Conservation (phyloP, 495 filamentous ascomycete genomes). For the Endocarpon pusillum region DNA sequence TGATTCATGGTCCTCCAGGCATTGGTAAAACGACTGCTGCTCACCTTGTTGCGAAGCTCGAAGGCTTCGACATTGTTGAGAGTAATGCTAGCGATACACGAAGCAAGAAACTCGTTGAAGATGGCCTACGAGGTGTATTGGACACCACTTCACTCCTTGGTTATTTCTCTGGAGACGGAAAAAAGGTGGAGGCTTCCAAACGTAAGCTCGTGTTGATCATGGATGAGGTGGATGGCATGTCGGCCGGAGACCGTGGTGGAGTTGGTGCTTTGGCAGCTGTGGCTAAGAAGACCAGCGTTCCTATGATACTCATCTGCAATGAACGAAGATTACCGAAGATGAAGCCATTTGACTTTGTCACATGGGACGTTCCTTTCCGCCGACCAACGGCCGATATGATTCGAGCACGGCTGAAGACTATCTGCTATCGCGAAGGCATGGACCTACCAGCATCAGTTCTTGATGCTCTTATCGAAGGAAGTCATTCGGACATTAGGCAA, state of each 20-base stretch:
- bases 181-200: slow-evolving; percentile 61
- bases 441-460: slow-evolving; percentile 77
- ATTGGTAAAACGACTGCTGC: slow-evolving; percentile 98
- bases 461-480: slow-evolving; percentile 88
- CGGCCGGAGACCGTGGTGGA: slow-evolving; percentile 86
- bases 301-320: slow-evolving; percentile 95
- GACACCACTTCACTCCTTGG: slow-evolving; percentile 86
- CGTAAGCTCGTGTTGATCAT: slow-evolving; percentile 92
- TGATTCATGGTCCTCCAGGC: slow-evolving; percentile 86
- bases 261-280: slow-evolving; percentile 86
- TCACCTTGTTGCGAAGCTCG: slow-evolving; percentile 80
- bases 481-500: slow-evolving; percentile 86
- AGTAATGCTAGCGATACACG: slow-evolving; percentile 94
- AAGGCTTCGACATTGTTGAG: slow-evolving; percentile 86
- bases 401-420: slow-evolving; percentile 76
- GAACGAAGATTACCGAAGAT: slow-evolving; percentile 86
- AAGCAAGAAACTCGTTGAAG: slow-evolving; percentile 92
- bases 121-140: slow-evolving; percentile 67
- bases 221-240: slow-evolving; percentile 99
- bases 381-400: slow-evolving; percentile 81
- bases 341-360: slow-evolving; percentile 84
- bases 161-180: slow-evolving; percentile 74
- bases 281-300: slow-evolving; percentile 86
- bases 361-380: slow-evolving; percentile 70
- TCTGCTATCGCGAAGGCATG: slow-evolving; percentile 79